Conservation (phyloP, 345 rosid genomes). For the Lepidium africanum region DNA sequence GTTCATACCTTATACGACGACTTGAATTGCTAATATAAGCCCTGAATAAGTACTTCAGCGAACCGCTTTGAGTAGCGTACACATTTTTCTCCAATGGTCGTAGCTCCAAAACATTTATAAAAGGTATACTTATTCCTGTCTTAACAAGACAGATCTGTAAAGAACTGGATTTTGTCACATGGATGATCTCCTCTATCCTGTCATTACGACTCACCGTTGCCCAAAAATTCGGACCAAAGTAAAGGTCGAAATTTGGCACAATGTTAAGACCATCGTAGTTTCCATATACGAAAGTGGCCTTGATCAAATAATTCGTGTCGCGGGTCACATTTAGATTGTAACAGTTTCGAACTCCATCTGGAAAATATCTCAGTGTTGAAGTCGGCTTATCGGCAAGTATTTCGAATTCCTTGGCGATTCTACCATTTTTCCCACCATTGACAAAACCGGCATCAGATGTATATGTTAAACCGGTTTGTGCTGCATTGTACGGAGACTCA, state of each 20-base stretch:
- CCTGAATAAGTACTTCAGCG: constrained; percentile 11
- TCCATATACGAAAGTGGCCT: constrained; percentile 29
- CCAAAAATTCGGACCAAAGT: constrained; percentile 30
- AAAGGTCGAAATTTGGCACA: constrained; percentile 20
- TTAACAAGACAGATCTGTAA: constrained; percentile 32
- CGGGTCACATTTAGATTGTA: constrained; percentile 22
- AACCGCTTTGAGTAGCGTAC: background rate
- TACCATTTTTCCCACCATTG: constrained; percentile 11
- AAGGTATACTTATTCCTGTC: constrained; percentile 27
- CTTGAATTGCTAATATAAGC: background rate
- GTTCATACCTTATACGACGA: constrained; percentile 13
- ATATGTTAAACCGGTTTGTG: constrained; percentile 18
- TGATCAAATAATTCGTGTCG: constrained; percentile 24
- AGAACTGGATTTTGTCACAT: background rate
- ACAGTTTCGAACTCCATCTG: constrained; percentile 33
- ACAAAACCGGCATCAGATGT: constrained; percentile 22
- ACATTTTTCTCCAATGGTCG: background rate
- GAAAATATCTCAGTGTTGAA: constrained; percentile 24
- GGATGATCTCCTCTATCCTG: constrained; percentile 20
- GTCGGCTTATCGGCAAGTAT: background rate
- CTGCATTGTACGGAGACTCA: constrained; percentile 8
- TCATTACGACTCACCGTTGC: constrained; percentile 3
- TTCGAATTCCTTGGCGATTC: background rate
- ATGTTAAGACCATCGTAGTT: constrained; percentile 25
- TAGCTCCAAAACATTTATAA: constrained; percentile 5